Evolutionary conservation across 768 basidiomycete genomes (phyloP).

Genomic region (Kwoniella newhampshirensis): DNA sequence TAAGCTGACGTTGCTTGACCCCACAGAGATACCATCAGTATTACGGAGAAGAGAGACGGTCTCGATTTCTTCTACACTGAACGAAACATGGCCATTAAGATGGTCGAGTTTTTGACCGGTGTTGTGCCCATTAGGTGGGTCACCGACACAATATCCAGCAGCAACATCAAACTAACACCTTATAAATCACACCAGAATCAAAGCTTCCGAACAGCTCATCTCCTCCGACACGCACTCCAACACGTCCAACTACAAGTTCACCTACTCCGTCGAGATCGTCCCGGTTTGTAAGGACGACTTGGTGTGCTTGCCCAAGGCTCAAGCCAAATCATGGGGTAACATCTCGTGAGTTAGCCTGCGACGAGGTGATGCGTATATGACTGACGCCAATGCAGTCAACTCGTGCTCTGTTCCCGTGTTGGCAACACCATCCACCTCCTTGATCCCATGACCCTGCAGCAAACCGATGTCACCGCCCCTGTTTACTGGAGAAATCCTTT

Average conservation of each 20-base stretch:
- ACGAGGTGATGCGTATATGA: neutral
- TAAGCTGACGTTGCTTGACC: conserved; percentile 9
- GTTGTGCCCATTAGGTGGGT: conserved; percentile 84
- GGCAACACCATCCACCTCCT: conserved; percentile 87
- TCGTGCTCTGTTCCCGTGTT: conserved; percentile 84
- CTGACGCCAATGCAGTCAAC: conserved; percentile 57
- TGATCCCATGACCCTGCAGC: conserved; percentile 81
- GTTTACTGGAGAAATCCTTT: conserved; percentile 93
- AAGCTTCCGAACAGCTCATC: conserved; percentile 89
- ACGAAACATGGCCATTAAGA: conserved; percentile 87
- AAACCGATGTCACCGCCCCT: conserved; percentile 72
- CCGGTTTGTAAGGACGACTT: conserved; percentile 98
- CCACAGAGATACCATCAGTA: conserved; percentile 72
- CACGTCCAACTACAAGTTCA: conserved; percentile 95
- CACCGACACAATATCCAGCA: neutral
- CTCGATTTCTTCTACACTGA: conserved; percentile 95
- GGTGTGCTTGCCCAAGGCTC: conserved; percentile 79
- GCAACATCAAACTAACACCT: neutral
- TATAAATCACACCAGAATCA: conserved; percentile 61
- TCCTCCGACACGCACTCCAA: conserved; percentile 87
- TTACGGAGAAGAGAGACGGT: conserved; percentile 91
- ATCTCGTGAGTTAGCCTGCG: conserved; percentile 59
- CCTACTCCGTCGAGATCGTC: conserved; percentile 94
- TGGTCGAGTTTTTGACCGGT: conserved; percentile 86
- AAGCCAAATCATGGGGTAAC: conserved; percentile 78